Percentiles rank a stretch among this genome's conserved stretches.
These are phyloP conservation scores for Hymenoscyphus linearis DNA, from an alignment of 2,329 filamentous ascomycete species.

Conservation along the genomic window DNA sequence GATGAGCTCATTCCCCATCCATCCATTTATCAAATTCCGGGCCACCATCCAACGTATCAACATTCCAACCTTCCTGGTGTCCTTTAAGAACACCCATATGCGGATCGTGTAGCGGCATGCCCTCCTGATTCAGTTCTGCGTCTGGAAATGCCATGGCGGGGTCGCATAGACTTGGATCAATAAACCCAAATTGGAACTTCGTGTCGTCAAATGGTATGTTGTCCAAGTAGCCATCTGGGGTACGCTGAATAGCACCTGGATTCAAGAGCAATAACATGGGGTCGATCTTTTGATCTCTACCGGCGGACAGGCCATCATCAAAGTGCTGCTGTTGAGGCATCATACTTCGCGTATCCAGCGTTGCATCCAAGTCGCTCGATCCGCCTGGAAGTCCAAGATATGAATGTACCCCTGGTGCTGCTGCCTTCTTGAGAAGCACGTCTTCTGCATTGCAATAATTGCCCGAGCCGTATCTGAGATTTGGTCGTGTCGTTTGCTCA, in stretches of 20 bases:
- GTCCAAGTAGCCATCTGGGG: slow-evolving; percentile 22
- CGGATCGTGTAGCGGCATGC: slow-evolving; percentile 26
- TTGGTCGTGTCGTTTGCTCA: slow-evolving; percentile 33
- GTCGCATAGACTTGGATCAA: slow-evolving; percentile 15
- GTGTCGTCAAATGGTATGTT: slow-evolving; percentile 19
- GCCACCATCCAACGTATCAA: slow-evolving; percentile 27
- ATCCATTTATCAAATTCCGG: slow-evolving; percentile 33
- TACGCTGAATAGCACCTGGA: slow-evolving; percentile 17
- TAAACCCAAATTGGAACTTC: slow-evolving; percentile 17
- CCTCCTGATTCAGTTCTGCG: slow-evolving; percentile 19
- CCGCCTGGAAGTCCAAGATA: slow-evolving; percentile 37
- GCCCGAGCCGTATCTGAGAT: slow-evolving; percentile 9
- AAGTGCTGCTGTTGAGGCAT: slow-evolving; percentile 21
- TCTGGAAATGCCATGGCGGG: slow-evolving; percentile 24
- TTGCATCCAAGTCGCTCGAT: slow-evolving; percentile 21
- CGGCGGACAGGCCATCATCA: slow-evolving; percentile 12
- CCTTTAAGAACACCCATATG: slow-evolving; percentile 28
- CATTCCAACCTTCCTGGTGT: slow-evolving; percentile 31
- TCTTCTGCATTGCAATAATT: slow-evolving; percentile 31
- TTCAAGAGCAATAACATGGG: slow-evolving; percentile 26
- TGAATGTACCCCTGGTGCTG: slow-evolving; percentile 27
- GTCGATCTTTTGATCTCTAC: slow-evolving; percentile 25
- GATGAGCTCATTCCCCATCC: slow-evolving; percentile 15
- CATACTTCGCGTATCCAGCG: too few relatives aligned
- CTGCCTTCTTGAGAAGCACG: slow-evolving; percentile 39